A percentile compares a stretch with the other conserved stretches of the same genome.
Evolutionary conservation across 139 green algal species (phyloP).

Genomic region (Yamagishiella unicocca): DNA sequence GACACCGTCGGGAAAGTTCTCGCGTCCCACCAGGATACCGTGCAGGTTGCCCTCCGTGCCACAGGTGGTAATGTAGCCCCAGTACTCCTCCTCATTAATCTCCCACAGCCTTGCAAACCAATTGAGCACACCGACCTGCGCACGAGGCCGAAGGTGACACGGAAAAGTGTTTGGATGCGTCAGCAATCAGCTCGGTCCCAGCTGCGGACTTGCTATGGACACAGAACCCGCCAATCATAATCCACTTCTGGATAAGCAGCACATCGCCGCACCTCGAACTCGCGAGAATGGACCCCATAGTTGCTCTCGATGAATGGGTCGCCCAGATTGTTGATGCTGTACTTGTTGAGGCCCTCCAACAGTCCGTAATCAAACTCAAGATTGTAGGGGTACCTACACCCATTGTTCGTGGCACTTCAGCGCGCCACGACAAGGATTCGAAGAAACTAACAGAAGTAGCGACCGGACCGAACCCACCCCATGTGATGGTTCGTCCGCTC

Average conservation of each 20-base stretch:
- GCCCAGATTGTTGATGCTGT: conserved; percentile 98
- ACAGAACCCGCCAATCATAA: too few relatives aligned
- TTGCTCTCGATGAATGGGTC: conserved; percentile 98
- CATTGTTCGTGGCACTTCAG: neutral
- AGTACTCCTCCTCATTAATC: conserved; percentile 93
- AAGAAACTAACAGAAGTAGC: neutral
- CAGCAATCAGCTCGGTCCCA: too few relatives aligned
- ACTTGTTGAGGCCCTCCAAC: conserved; percentile 89
- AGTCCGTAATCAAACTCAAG: conserved; percentile 98
- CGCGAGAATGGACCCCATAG: conserved; percentile 94
- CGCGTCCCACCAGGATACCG: conserved; percentile 93
- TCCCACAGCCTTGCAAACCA: conserved; percentile 99
- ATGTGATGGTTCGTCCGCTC: conserved; percentile 90
- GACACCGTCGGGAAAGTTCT: conserved; percentile 91
- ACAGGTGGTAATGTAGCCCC: conserved; percentile 99
- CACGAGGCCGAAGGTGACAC: too few relatives aligned
- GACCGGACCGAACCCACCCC: conserved; percentile 64
- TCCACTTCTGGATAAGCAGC: too few relatives aligned
- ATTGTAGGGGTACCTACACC: conserved; percentile 96
- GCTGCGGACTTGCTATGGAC: too few relatives aligned
- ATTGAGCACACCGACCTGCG: conserved; percentile 93
- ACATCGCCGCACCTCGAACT: conserved; percentile 81
- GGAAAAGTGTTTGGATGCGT: too few relatives aligned
- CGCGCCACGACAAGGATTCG: neutral
- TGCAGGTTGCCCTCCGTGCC: conserved; percentile 99